These are phyloP conservation scores for Clarkia xantiana DNA, from an alignment of 345 rosid species.

Conservation along the genomic window DNA sequence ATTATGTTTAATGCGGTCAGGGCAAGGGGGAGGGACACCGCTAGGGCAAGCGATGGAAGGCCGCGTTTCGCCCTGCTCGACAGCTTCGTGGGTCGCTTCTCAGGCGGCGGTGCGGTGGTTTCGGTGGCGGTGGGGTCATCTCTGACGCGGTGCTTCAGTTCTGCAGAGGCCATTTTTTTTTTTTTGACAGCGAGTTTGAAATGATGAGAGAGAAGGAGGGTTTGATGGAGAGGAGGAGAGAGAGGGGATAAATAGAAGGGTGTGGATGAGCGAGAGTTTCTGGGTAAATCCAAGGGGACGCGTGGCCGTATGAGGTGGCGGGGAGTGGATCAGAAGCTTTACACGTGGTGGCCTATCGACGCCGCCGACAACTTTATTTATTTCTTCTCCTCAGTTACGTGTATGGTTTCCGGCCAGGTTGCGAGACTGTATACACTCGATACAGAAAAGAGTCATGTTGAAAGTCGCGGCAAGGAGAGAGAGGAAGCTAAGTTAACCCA, in stretches of 20 bases:
- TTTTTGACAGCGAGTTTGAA: not conserved
- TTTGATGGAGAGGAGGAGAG: conserved; percentile 4
- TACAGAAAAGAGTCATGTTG: no score
- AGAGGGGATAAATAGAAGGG: conserved; percentile 7
- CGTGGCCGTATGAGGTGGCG: conserved; percentile 19
- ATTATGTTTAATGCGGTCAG: conserved; percentile 33
- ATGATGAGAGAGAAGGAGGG: not conserved
- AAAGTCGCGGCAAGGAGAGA: no score
- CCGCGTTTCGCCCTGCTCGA: conserved; percentile 64
- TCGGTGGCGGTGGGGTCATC: conserved; percentile 9
- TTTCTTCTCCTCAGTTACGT: no score
- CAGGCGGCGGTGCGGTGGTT: conserved; percentile 5
- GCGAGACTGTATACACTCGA: no score
- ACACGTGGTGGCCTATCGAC: conserved; percentile 14
- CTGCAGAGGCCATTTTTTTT: conserved; percentile 37
- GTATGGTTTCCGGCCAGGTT: no score
- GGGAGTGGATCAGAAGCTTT: conserved; percentile 3
- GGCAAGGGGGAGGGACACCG: conserved; percentile 47
- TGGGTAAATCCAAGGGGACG: conserved; percentile 11
- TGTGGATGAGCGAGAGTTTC: conserved; percentile 1
- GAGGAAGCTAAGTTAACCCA: no score
- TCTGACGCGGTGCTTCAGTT: conserved; percentile 34
- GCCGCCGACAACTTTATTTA: not conserved
- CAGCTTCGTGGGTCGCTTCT: conserved; percentile 20
- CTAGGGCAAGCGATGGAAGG: conserved; percentile 39